Percentiles rank a stretch among this genome's conserved stretches.
phyloP scores from a whole-genome alignment of 176 grass and related monocot genomes.

The Triticum turgidum region DNA sequence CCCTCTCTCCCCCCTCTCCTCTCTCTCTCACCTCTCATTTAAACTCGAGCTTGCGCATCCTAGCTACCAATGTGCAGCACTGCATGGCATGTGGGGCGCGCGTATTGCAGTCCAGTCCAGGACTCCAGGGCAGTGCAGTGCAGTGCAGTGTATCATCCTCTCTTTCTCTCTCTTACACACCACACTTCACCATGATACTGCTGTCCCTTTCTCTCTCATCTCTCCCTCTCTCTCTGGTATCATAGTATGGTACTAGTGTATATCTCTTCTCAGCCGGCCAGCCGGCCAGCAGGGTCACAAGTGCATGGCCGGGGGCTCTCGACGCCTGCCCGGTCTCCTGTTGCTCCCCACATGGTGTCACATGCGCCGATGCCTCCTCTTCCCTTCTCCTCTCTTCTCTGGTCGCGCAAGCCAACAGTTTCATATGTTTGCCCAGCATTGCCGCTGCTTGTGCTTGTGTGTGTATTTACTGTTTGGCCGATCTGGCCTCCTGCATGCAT shows the following conservation, averaged over 20 bases:
- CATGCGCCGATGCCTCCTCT: constrained; percentile 33
- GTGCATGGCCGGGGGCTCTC: constrained; percentile 36
- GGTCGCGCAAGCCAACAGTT: constrained; percentile 26
- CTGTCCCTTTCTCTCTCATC: not conserved
- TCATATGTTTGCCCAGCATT: constrained; percentile 23
- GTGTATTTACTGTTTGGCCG: constrained; percentile 30
- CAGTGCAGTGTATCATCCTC: constrained; percentile 14
- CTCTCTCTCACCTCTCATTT: constrained; percentile 21
- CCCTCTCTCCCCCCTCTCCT: not conserved
- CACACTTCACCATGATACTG: not conserved
- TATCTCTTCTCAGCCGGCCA: not conserved
- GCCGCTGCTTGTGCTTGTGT: not conserved
- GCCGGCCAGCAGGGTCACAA: constrained; percentile 31
- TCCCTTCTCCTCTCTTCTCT: constrained; percentile 2
- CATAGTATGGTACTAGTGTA: not conserved
- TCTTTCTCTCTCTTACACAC: not conserved
- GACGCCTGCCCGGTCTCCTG: constrained; percentile 37
- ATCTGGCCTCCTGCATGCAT: constrained; percentile 34
- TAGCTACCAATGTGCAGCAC: constrained; percentile 42
- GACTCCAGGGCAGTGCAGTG: constrained; percentile 17
- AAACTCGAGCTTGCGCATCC: constrained; percentile 49
- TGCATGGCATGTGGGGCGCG: constrained; percentile 32
- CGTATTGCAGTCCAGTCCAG: not conserved
- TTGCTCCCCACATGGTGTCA: constrained; percentile 66
- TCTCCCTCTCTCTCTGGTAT: not conserved